Base-by-base conservation (phyloP, 192 early-diverging fungal genomes). In the Coemansia sp. region DNA sequence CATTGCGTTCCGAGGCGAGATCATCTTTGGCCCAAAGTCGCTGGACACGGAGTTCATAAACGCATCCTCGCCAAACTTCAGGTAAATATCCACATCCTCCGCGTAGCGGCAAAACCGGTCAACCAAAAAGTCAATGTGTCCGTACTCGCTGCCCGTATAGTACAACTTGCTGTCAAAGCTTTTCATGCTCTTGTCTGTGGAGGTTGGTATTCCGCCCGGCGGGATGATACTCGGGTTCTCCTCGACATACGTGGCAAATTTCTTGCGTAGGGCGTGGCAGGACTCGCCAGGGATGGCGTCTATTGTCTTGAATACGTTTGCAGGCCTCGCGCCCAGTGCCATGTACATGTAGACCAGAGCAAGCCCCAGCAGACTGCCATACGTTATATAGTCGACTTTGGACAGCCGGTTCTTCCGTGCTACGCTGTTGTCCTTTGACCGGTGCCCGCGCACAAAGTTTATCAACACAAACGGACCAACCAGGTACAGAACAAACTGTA, bases 41-140 rank as follows among this genome's bases (percentile, higher is more conserved):
- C 77, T 74, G 20, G 72, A 54, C 11, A 79, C 73, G n/a, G 77
- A 74, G 55, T 69, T 59, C 54, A 81, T 35, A 56, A 75, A 81
- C 34, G 63, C 78, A 13, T 55, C 19, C 50, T 81, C 69, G 56
- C 78, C 78, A 68, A 69, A 75, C 73, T 72, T 71, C 11, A 75
- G 50, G 22, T 81, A 81, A 11, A 66, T 62, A 20, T 68, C 60
- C n/a, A 69, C 59, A 59, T 81, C 78, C 66, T 69, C 73, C 5
- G 53, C 45, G 53, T 56, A 81, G 32, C 34, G 14, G 49, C 78
- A 81, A 60, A 81, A 81, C 23, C 78, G 61, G 52, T 81, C 78
- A 9, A 75, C 63, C 63, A 81, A 25, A 58, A 81, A 81, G 49
- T 75, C 78, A 62, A 74, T 8, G 13, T 54, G 72, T 4, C 78